Conservation (phyloP, 176 grass and related monocot genomes). For the Aegilops bicornis region DNA sequence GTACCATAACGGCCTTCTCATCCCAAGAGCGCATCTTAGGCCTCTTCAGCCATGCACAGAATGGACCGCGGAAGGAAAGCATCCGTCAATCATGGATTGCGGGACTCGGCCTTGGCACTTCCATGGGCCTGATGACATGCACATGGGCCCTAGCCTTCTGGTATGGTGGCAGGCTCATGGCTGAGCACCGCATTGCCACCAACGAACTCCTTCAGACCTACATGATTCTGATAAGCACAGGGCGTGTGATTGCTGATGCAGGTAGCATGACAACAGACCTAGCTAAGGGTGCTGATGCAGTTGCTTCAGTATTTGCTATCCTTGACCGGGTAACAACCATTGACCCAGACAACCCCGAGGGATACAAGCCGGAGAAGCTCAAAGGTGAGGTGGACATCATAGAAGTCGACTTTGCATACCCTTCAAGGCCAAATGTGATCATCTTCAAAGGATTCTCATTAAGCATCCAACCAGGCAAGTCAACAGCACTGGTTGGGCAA, state of each 20-base stretch:
- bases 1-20: slow-evolving; percentile 78
- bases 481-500: slow-evolving; percentile 76
- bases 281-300: slow-evolving; percentile 78
- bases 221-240: slow-evolving; percentile 81
- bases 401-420: slow-evolving; percentile 68
- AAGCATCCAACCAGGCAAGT: slow-evolving; percentile 66
- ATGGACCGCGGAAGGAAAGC: slow-evolving; percentile 57
- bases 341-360: slow-evolving; percentile 58
- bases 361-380: slow-evolving; percentile 47
- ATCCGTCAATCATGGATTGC: slow-evolving; percentile 75
- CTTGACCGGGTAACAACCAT: slow-evolving; percentile 68
- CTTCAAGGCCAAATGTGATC: slow-evolving; percentile 54
- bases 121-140: slow-evolving; percentile 67
- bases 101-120: slow-evolving; percentile 62
- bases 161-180: slow-evolving; percentile 75
- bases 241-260: slow-evolving; percentile 87
- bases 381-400: slow-evolving; percentile 66
- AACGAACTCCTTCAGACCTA: slow-evolving; percentile 73
- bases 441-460: slow-evolving; percentile 81
- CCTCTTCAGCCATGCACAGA: slow-evolving; percentile 63
- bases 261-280: slow-evolving; percentile 90
- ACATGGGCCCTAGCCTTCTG: slow-evolving; percentile 88
- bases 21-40: slow-evolving; percentile 69
- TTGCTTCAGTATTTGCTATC: slow-evolving; percentile 62
- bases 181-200: slow-evolving; percentile 49